Conservation (phyloP, 805 yeast genomes). For the Clavispora asparagi region DNA sequence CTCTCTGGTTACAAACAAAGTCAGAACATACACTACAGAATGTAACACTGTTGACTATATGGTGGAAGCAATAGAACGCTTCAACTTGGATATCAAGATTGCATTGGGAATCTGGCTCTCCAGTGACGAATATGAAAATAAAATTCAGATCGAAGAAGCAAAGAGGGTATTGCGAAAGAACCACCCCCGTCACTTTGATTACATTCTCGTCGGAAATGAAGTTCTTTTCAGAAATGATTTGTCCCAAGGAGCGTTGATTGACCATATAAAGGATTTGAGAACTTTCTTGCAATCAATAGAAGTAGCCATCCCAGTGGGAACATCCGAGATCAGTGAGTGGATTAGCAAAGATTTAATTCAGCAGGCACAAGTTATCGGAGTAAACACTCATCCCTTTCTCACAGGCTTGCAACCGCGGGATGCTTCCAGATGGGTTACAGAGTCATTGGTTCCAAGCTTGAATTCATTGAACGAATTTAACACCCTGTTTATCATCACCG, state of each 20-base stretch:
- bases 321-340: conserved; percentile 53
- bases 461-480: conserved; percentile 17
- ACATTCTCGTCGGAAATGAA: conserved; percentile 59
- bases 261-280: conserved; percentile 40
- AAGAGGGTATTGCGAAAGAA: conserved; percentile 34
- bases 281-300: conserved; percentile 26
- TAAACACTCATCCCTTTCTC: conserved; percentile 65
- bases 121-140: conserved; percentile 37
- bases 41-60: conserved; percentile 52
- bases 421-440: conserved; percentile 51
- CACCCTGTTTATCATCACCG: conserved; percentile 44
- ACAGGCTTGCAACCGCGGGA: conserved; percentile 46
- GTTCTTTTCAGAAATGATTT: conserved; percentile 52
- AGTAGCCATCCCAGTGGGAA: conserved; percentile 50
- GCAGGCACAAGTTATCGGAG: conserved; percentile 53
- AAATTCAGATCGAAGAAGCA: conserved; percentile 43
- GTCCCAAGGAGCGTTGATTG: conserved; percentile 29
- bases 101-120: conserved; percentile 64
- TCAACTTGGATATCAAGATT: conserved; percentile 50
- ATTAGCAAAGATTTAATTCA: conserved; percentile 35
- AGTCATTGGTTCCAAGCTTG: conserved; percentile 36
- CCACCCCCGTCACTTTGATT: conserved; percentile 42
- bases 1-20: conserved; percentile 53
- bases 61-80: conserved; percentile 46
- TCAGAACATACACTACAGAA: conserved; percentile 57